These are phyloP conservation scores for Penicillium oxalicum DNA, from an alignment of 2,329 filamentous ascomycete species.

Conservation along the genomic window DNA sequence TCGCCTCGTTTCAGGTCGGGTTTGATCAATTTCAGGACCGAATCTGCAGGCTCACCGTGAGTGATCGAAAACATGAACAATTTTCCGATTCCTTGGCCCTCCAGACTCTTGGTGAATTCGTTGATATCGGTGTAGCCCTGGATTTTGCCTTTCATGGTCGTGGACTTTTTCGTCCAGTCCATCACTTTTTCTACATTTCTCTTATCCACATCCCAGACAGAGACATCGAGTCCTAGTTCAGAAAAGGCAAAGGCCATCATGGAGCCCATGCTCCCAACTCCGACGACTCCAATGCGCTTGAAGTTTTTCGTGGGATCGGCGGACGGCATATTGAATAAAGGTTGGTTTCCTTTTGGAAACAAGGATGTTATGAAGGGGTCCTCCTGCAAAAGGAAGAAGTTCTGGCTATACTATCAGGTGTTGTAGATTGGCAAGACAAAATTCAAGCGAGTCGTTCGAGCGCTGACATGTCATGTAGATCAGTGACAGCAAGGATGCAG, in stretches of 20 bases:
- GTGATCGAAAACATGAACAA: slow-evolving; percentile 40
- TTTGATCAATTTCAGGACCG: slow-evolving; percentile 37
- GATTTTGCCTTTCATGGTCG: slow-evolving; percentile 28
- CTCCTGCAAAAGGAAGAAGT: too few species aligned
- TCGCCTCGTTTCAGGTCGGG: slow-evolving; percentile 54
- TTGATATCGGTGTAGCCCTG: slow-evolving; percentile 31
- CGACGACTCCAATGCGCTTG: slow-evolving; percentile 36
- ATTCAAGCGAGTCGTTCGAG: too few species aligned
- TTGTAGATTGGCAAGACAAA: too few species aligned
- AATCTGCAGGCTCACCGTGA: slow-evolving; percentile 35
- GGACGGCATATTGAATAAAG: slow-evolving; percentile 16
- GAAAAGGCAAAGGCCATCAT: slow-evolving; percentile 41
- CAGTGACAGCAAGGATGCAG: too few species aligned
- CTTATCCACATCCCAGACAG: slow-evolving; percentile 34
- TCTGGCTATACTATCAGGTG: too few species aligned
- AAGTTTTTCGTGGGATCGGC: slow-evolving; percentile 23
- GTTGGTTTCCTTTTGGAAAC: not conserved
- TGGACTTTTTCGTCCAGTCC: slow-evolving; percentile 17
- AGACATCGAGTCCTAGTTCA: slow-evolving; percentile 35
- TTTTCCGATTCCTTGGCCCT: slow-evolving; percentile 26
- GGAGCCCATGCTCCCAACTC: slow-evolving; percentile 39
- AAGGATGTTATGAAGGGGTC: too few species aligned
- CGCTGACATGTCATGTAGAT: too few species aligned
- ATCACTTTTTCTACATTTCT: slow-evolving; percentile 32
- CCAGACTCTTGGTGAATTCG: slow-evolving; percentile 32